Evolutionary conservation across 495 filamentous ascomycete species (phyloP), one percentile per base, ranked within the genome.

Genomic region (Penicillium egyptiacum): DNA sequence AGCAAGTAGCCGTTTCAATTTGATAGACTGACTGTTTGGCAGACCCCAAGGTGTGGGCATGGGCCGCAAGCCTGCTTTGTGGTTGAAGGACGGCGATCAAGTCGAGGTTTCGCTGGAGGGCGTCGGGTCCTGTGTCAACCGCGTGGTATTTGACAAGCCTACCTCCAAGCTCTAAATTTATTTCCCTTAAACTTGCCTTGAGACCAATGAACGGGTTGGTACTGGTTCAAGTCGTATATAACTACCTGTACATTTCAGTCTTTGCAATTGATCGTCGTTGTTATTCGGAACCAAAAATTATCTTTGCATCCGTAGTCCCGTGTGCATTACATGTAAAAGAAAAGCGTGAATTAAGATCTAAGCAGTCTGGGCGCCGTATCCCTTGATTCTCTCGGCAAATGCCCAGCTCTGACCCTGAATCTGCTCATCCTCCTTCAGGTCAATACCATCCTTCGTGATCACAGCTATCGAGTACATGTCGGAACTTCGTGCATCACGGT

Each of bases 381-480:
- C 89, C 68, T 79, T 86, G 67, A 96, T 94, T 41, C 80, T 79
- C 72, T 96, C 90, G 11, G 91, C 91, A 79, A 98, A 98, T 55
- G 91, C 91, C 94, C 94, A 98, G 81, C 92, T 97, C 80, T 97
- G 92, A 57, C 82, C 73, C 62, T 89, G 85, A 51, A 90, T 70
- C 70, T 85, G 81, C 77, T 95, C 88, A 66, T 88, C 77, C 76
- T 93, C 83, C 73, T 84, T 86, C 67, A 96, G 64, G 61, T 96
- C 89, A 63, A 97, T 85, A 4, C 74, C 80, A 26, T 90, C 88
- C 72, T 88, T 85, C 42, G 91, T 92, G 49, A 98, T 81, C 26
- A 96, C 81, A 14, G 92, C 92, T 70, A 98, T 86, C 51, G 88
- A 90, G 73, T 96, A 98, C 70, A 86, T 81, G 73, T 97, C 91